phyloP scores from a whole-genome alignment of 2,329 filamentous ascomycete genomes.

The Verruconis gallopava region DNA sequence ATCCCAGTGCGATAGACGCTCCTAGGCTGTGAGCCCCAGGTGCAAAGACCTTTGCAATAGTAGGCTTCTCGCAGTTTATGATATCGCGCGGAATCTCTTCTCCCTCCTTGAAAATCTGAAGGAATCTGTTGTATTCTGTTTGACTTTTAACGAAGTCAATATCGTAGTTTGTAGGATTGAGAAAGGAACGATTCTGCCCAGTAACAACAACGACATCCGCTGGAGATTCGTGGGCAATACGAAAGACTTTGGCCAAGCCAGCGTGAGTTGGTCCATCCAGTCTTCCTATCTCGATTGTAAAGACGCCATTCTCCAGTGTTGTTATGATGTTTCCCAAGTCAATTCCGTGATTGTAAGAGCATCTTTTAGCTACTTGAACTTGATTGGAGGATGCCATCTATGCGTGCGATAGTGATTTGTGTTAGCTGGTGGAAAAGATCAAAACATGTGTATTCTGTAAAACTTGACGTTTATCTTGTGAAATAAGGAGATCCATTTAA shows the following conservation, averaged over 20 bases:
- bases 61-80: constrained; percentile 1
- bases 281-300: constrained; percentile 1
- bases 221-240: constrained; percentile 1
- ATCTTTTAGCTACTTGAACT: background rate
- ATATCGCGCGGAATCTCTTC: constrained; percentile 3
- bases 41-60: constrained; percentile 1
- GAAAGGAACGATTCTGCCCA: background rate
- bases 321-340: constrained; percentile 1
- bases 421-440: too few relatives aligned
- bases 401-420: too few relatives aligned
- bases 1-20: background rate
- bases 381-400: background rate
- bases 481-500: too few relatives aligned
- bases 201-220: constrained; percentile 1
- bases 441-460: too few relatives aligned
- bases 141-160: constrained; percentile 3
- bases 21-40: constrained; percentile 1
- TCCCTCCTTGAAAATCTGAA: constrained; percentile 3
- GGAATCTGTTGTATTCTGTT: background rate
- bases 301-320: background rate
- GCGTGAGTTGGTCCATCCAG: constrained; percentile 2
- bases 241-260: constrained; percentile 1
- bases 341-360: background rate
- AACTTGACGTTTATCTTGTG: too few relatives aligned
- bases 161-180: constrained; percentile 2